Evolutionary conservation across 805 yeast species (phyloP).

Genomic region (Candida tammaniensis): DNA sequence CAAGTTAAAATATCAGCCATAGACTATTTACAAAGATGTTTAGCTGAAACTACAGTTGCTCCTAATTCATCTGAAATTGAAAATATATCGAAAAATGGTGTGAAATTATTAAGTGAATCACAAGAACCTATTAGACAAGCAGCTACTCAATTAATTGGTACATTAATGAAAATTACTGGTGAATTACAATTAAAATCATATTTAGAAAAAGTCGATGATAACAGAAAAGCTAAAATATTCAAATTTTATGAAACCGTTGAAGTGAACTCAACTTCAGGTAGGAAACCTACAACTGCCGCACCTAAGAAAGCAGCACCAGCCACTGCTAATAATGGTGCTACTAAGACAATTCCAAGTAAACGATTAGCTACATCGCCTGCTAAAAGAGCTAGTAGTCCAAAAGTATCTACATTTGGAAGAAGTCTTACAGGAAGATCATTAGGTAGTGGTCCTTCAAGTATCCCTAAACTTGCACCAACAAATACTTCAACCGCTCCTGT

Average conservation of each 20-base stretch:
- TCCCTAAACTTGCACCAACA: constrained; percentile 1
- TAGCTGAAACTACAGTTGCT: constrained; percentile 44
- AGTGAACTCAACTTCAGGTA: constrained; percentile 36
- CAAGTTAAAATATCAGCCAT: constrained; percentile 73
- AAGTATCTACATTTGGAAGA: constrained; percentile 29
- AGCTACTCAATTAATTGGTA: constrained; percentile 76
- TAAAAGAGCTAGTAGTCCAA: constrained; percentile 38
- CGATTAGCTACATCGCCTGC: constrained; percentile 72
- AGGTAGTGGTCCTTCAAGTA: too few species aligned
- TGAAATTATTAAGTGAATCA: constrained; percentile 74
- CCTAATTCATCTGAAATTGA: constrained; percentile 59
- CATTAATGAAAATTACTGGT: constrained; percentile 79
- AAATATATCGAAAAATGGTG: constrained; percentile 50
- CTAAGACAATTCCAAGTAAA: constrained; percentile 54
- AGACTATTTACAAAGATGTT: constrained; percentile 59
- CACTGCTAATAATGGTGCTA: constrained; percentile 42
- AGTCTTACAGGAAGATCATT: constrained; percentile 45
- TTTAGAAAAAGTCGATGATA: constrained; percentile 72
- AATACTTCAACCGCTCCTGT: constrained; percentile 2
- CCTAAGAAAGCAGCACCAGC: constrained; percentile 64
- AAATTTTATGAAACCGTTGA: constrained; percentile 55
- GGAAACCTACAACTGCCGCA: constrained; percentile 7
- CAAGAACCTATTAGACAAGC: constrained; percentile 80
- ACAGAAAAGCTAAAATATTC: constrained; percentile 63
- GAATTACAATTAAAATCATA: constrained; percentile 59